A percentile compares a stretch with the other conserved stretches of the same genome.
These are phyloP conservation scores for Wilcoxina mikolae DNA, from an alignment of 495 filamentous ascomycete genomes.

Conservation along the genomic window DNA sequence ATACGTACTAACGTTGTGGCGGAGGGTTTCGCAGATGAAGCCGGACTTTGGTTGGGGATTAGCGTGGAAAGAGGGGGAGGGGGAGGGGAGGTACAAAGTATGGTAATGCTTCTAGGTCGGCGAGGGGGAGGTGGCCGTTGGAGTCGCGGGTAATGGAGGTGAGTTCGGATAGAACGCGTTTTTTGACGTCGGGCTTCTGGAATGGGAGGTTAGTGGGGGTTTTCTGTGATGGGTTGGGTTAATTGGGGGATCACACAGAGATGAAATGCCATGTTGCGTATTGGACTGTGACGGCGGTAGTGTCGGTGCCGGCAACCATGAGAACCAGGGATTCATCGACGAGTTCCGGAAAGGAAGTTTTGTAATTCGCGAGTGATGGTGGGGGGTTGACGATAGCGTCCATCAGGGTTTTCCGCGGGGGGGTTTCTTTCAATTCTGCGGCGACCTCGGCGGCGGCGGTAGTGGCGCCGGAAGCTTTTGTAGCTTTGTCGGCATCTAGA, in stretches of 20 bases:
- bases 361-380: background rate
- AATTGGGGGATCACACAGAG: background rate
- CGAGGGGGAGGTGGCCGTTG: background rate
- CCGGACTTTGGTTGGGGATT: background rate
- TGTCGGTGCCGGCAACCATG: slow-evolving; percentile 9
- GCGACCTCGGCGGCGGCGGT: no score
- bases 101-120: background rate
- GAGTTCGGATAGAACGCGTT: slow-evolving; percentile 6
- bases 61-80: background rate
- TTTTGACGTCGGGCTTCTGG: slow-evolving; percentile 1
- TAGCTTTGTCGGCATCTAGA: no score
- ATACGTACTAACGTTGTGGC: background rate
- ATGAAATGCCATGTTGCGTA: slow-evolving; percentile 7
- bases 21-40: background rate
- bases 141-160: background rate
- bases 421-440: no score
- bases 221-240: slow-evolving; percentile 3
- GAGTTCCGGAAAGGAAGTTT: background rate
- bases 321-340: slow-evolving; percentile 12
- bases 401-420: no score
- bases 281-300: slow-evolving; percentile 1
- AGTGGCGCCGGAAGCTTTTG: no score
- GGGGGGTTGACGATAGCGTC: background rate
- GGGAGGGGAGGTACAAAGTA: background rate
- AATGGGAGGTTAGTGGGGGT: background rate